phyloP scores from a whole-genome alignment of 2,329 filamentous ascomycete genomes.

The Trichoderma harzianum region DNA sequence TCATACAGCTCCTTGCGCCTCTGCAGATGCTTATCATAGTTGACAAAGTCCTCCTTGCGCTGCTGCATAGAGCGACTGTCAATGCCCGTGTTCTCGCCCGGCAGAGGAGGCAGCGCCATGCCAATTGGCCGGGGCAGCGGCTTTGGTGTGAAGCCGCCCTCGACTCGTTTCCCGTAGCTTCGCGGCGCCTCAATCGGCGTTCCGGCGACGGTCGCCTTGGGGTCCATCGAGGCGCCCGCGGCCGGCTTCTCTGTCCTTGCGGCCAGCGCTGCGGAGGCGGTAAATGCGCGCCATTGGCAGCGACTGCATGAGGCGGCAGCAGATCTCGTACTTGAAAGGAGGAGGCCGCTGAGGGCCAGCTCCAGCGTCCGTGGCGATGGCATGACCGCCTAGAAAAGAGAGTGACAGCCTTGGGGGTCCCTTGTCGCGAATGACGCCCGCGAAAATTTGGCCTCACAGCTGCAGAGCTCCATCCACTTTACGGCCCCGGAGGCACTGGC shows the following conservation, averaged over 20 bases:
- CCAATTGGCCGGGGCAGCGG: constrained; percentile 75
- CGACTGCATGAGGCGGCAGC: constrained; percentile 41
- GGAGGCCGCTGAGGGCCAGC: constrained; percentile 28
- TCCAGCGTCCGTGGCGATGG: constrained; percentile 31
- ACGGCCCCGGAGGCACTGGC: not conserved
- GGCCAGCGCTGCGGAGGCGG: constrained; percentile 38
- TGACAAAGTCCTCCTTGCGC: constrained; percentile 73
- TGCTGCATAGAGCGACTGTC: constrained; percentile 65
- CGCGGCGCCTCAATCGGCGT: constrained; percentile 57
- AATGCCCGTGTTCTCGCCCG: constrained; percentile 78
- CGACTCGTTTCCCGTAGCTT: constrained; percentile 54
- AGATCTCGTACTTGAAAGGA: constrained; percentile 25
- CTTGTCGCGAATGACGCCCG: not conserved
- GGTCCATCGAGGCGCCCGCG: constrained; percentile 36
- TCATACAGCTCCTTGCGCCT: constrained; percentile 71
- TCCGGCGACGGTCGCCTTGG: constrained; percentile 39
- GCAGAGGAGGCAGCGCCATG: constrained; percentile 66
- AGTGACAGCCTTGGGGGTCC: not conserved
- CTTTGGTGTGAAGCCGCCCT: constrained; percentile 54
- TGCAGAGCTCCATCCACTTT: constrained; percentile 2
- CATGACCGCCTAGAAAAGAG: not conserved
- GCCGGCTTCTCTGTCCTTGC: constrained; percentile 34
- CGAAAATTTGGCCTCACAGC: not conserved
- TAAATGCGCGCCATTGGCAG: constrained; percentile 52
- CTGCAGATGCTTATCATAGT: constrained; percentile 80